phyloP scores from a whole-genome alignment of 2,329 filamentous ascomycete species.

The Didymella arachidicola region DNA sequence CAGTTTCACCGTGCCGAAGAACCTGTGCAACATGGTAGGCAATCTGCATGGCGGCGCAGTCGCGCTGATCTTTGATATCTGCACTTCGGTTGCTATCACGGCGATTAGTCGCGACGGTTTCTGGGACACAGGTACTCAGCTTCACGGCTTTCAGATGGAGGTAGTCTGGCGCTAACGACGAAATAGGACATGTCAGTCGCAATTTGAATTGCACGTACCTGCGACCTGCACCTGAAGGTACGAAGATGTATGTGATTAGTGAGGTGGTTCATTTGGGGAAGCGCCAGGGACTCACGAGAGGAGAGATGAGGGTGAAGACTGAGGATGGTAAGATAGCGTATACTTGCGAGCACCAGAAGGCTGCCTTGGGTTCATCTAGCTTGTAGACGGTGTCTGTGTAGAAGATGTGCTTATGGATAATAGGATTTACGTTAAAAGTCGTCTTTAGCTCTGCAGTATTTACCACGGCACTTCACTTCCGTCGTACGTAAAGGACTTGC shows the following conservation, averaged over 20 bases:
- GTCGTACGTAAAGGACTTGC: conserved; percentile 4
- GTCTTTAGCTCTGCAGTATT: not conserved
- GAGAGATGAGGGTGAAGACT: conserved; percentile 49
- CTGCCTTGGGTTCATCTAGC: conserved; percentile 31
- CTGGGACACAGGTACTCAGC: conserved; percentile 48
- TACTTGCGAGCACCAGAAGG: conserved; percentile 52
- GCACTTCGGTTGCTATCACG: conserved; percentile 53
- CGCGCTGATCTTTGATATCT: conserved; percentile 64
- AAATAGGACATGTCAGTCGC: conserved; percentile 49
- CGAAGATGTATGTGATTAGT: conserved; percentile 53
- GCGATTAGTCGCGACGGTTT: conserved; percentile 45
- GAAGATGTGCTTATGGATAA: not conserved
- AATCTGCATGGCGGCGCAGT: conserved; percentile 64
- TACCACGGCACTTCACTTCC: conserved; percentile 4
- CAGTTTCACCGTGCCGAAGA: conserved; percentile 54
- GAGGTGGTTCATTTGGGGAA: conserved; percentile 56
- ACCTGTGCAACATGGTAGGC: conserved; percentile 55
- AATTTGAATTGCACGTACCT: conserved; percentile 57
- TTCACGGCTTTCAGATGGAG: not conserved
- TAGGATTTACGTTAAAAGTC: not conserved
- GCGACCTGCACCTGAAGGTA: conserved; percentile 52
- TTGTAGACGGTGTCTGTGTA: conserved; percentile 22
- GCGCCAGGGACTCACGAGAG: conserved; percentile 51
- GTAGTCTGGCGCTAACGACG: not conserved
- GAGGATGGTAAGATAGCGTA: conserved; percentile 51